Evolutionary conservation across 169 alveolate genomes (phyloP).

Genomic region (Perkinsus olseni): DNA sequence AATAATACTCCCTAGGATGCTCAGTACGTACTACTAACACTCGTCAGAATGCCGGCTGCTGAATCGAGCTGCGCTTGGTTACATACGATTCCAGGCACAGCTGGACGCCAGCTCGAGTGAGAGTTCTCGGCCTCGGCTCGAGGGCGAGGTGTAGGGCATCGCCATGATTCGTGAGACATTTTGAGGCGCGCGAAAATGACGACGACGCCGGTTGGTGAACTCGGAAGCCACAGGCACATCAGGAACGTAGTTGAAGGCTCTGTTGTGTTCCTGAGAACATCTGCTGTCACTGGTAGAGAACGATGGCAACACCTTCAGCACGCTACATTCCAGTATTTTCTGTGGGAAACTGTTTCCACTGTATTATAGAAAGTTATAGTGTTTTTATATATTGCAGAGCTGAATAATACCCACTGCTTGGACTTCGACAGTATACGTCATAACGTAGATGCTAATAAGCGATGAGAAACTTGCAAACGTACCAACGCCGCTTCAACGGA

Average conservation of each 20-base stretch:
- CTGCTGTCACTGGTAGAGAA: too few relatives aligned
- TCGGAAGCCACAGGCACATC: neutral
- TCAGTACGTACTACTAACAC: neutral
- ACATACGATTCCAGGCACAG: neutral
- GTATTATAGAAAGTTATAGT: too few relatives aligned
- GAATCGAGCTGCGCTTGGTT: too few relatives aligned
- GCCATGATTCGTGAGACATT: neutral
- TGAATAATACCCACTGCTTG: too few relatives aligned
- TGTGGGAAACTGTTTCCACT: too few relatives aligned
- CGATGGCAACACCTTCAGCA: too few relatives aligned
- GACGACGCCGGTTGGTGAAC: neutral
- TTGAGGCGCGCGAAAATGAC: neutral
- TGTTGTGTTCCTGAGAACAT: neutral
- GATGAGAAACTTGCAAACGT: too few relatives aligned
- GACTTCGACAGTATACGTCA: too few relatives aligned
- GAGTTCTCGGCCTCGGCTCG: neutral
- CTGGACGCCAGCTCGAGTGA: neutral
- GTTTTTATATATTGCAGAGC: too few relatives aligned
- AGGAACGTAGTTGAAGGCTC: neutral
- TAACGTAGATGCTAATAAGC: too few relatives aligned
- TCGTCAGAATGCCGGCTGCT: neutral
- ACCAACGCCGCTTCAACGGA: too few relatives aligned
- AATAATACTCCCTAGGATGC: neutral
- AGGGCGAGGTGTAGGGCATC: neutral
- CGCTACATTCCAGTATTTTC: too few relatives aligned